A percentile compares a stretch with the other conserved stretches of the same genome.
Evolutionary conservation across 805 yeast species (phyloP).

Genomic region (Kuraishia molischiana): DNA sequence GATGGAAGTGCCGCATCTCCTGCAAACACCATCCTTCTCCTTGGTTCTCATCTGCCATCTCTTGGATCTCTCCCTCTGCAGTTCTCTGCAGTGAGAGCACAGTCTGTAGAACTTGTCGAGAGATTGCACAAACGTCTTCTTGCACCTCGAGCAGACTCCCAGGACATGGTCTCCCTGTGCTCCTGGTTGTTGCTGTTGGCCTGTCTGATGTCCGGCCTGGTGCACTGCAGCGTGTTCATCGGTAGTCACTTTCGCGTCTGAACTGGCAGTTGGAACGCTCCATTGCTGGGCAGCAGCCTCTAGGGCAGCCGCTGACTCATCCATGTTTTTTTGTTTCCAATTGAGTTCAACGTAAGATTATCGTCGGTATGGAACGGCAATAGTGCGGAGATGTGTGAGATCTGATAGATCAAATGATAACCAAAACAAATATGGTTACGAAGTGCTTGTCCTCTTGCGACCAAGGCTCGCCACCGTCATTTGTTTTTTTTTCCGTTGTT

Average conservation of each 20-base stretch:
- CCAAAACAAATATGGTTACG: too few species aligned
- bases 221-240: neutral
- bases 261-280: too few species aligned
- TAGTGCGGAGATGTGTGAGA: too few species aligned
- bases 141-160: slow-evolving; percentile 43
- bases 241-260: neutral
- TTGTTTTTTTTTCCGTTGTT: neutral
- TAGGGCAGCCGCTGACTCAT: too few species aligned
- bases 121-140: slow-evolving; percentile 43
- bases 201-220: neutral
- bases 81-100: slow-evolving; percentile 55
- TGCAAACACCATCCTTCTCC: slow-evolving; percentile 50
- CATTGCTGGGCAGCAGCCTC: too few species aligned
- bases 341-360: neutral
- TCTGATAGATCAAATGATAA: too few species aligned
- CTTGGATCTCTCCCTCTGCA: slow-evolving; percentile 52
- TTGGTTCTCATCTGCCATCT: slow-evolving; percentile 59
- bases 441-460: too few species aligned
- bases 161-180: neutral
- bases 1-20: slow-evolving; percentile 51
- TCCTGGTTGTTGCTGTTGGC: neutral
- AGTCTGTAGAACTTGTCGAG: slow-evolving; percentile 38
- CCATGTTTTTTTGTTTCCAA: too few species aligned
- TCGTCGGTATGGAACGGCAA: too few species aligned
- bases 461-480: too few species aligned